A percentile compares a stretch with the other conserved stretches of the same genome.
phyloP scores from a whole-genome alignment of 1,284 basidiomycete species.

The Trametes sp. region DNA sequence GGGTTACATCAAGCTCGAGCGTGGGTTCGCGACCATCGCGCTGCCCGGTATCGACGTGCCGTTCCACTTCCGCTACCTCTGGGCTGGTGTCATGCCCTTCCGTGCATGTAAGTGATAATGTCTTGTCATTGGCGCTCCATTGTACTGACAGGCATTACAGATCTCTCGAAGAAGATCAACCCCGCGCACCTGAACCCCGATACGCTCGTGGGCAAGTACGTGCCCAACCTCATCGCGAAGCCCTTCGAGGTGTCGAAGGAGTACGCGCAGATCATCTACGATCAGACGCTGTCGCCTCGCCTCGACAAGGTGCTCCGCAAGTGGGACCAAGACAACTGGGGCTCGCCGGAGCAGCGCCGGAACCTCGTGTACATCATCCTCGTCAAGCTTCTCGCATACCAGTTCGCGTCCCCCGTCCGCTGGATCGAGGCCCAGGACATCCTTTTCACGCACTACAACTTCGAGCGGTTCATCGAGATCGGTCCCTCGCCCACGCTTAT shows the following conservation, averaged over 20 bases:
- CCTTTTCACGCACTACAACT: conserved; percentile 88
- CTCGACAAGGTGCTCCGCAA: conserved; percentile 92
- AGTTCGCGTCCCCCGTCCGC: conserved; percentile 94
- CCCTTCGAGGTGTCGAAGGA: conserved; percentile 92
- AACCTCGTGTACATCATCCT: conserved; percentile 95
- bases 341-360: conserved; percentile 81
- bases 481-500: conserved; percentile 96
- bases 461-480: conserved; percentile 95
- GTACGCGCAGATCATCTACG: conserved; percentile 95
- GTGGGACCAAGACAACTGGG: conserved; percentile 96
- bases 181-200: conserved; percentile 90
- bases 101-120: conserved; percentile 74
- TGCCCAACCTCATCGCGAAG: conserved; percentile 95
- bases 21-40: conserved; percentile 96
- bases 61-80: conserved; percentile 98
- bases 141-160: conserved; percentile 50
- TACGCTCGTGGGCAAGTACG: conserved; percentile 93
- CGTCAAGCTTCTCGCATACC: conserved; percentile 96
- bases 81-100: conserved; percentile 99
- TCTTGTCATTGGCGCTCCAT: conserved; percentile 9
- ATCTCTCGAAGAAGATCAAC: conserved; percentile 98
- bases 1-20: conserved; percentile 94
- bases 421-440: conserved; percentile 99
- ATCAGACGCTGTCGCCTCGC: conserved; percentile 92
- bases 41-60: conserved; percentile 98